Base-by-base conservation (phyloP, 805 yeast species). In the Metschnikowia henanensis region DNA sequence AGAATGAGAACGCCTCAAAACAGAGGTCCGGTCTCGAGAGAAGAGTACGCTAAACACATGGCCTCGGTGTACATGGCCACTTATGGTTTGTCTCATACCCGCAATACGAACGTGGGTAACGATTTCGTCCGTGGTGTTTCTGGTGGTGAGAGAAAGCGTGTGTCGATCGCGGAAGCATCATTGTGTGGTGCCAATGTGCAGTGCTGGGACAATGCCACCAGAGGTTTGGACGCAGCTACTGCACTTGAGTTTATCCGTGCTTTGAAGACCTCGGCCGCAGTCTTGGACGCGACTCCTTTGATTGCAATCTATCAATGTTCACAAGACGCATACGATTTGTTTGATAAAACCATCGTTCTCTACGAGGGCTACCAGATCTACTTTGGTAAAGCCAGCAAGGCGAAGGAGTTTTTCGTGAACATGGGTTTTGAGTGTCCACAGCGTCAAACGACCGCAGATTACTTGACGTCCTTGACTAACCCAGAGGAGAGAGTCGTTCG, bases 61-160 rank as follows among this genome's bases (percentile, higher is more conserved):
- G 63, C 71, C 16, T 57, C 60, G 36, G 72, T 69, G 19, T 61
- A 60, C 34, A 65, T 68, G 72, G 73, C 74, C n/a, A 69, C 73
- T 2, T 70, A 61, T 50, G 85, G 84, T 44, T 62, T 75, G 50
- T 64, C 73, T 10, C 83, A 79, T 53, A 80, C 82, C 6, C 61
- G 70, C 43, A 64, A 79, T 51, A 76, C 84, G 30, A 76, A 73
- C 48, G 85, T 81, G 34, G 87, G 86, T 58, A 74, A 80, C 54
- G 84, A 80, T 52, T 78, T 66, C 47, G 78, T 82, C 13, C 70
- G 85, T 58, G 87, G 87, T 60, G 79, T 81, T 35, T 80, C 85
- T 20, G 87, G 87, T 53, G 87, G 87, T 61, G 84, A 81, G 65
- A 66, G 87, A 51, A 81, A 82, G 63, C 75, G 87, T 64, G 86